These are phyloP conservation scores for Cercis canadensis DNA, from an alignment of 306 rosid genomes.

Conservation along the genomic window DNA sequence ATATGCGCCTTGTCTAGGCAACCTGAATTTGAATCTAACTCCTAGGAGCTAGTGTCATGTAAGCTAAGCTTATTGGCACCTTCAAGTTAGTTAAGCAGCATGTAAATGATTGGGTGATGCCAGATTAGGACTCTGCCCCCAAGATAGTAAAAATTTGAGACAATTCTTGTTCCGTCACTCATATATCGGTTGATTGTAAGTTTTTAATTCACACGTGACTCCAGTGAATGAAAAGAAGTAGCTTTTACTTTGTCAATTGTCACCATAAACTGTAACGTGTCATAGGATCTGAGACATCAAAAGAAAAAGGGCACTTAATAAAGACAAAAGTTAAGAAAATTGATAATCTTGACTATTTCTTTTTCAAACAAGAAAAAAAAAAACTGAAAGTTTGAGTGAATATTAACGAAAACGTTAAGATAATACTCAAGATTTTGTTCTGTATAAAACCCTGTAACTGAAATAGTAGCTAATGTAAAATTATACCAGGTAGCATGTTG, in stretches of 20 bases:
- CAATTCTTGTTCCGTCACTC: no score
- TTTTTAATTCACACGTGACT: constrained; percentile 78
- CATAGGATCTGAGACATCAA: constrained; percentile 27
- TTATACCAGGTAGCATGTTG: constrained; percentile 77
- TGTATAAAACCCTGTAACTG: constrained; percentile 11
- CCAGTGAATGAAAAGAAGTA: constrained; percentile 86
- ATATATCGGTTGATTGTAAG: constrained; percentile 45
- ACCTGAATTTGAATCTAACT: no score
- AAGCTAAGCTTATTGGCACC: no score
- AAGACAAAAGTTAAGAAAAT: constrained; percentile 31
- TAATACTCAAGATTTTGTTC: constrained; percentile 14
- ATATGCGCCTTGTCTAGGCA: no score
- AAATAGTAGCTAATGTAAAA: constrained; percentile 16
- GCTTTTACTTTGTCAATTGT: constrained; percentile 67
- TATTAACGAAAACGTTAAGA: neutral
- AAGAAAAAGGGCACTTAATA: neutral
- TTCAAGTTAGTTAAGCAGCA: no score
- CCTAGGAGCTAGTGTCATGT: no score
- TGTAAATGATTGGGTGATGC: no score
- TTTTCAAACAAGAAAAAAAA: no score
- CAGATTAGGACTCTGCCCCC: constrained; percentile 2
- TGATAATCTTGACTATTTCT: constrained; percentile 6
- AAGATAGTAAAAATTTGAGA: constrained; percentile 4
- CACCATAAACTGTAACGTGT: constrained; percentile 60
- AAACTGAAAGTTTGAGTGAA: constrained; percentile 13